Conservation (phyloP, 495 filamentous ascomycete species). For the Aspergillus campestris region DNA sequence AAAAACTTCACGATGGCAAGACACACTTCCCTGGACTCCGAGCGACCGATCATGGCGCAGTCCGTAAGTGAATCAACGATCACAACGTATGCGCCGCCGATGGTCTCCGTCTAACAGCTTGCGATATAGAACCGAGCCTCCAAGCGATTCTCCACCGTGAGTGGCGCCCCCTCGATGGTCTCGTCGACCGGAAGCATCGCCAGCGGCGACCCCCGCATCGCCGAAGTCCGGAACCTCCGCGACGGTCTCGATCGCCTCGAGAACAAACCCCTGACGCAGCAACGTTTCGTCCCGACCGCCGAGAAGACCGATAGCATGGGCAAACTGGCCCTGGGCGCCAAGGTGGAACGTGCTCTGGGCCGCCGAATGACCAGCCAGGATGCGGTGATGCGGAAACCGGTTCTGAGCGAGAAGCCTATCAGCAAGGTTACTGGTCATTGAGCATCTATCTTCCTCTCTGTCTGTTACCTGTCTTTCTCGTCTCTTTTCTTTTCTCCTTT, state of each 20-base stretch:
- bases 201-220: slow-evolving; percentile 46
- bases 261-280: slow-evolving; percentile 74
- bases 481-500: slow-evolving; percentile 12
- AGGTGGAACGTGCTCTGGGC: slow-evolving; percentile 85
- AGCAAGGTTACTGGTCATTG: slow-evolving; percentile 17
- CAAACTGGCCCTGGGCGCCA: slow-evolving; percentile 87
- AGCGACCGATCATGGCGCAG: slow-evolving; percentile 68
- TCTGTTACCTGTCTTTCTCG: slow-evolving; percentile 4
- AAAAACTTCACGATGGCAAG: slow-evolving; percentile 38
- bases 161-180: slow-evolving; percentile 62
- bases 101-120: slow-evolving; percentile 4
- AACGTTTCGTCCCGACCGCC: slow-evolving; percentile 73
- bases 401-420: slow-evolving; percentile 41
- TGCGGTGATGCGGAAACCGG: slow-evolving; percentile 66
- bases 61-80: slow-evolving; percentile 47
- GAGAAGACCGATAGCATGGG: slow-evolving; percentile 81
- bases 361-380: slow-evolving; percentile 88
- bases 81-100: slow-evolving; percentile 4
- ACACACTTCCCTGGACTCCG: slow-evolving; percentile 61
- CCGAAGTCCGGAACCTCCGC: slow-evolving; percentile 73
- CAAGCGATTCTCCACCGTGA: slow-evolving; percentile 74
- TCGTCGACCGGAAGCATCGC: slow-evolving; percentile 56
- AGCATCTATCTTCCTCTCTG: slow-evolving; percentile 1
- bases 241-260: slow-evolving; percentile 83
- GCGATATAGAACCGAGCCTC: slow-evolving; percentile 53